phyloP scores from a whole-genome alignment of 495 filamentous ascomycete genomes.

The Xylaria castorea region DNA sequence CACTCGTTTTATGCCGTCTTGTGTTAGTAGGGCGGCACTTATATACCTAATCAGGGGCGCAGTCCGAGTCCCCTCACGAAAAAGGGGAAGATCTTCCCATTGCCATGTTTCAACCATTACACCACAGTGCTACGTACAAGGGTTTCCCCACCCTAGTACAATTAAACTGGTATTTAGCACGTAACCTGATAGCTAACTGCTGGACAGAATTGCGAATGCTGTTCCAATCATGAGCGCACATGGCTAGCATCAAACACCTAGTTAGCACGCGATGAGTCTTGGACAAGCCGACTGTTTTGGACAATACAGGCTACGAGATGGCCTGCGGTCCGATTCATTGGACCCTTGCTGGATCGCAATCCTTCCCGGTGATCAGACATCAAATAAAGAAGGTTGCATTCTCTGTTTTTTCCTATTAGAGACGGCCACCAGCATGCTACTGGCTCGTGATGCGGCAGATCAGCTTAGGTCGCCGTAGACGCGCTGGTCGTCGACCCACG shows the following conservation, averaged over 20 bases:
- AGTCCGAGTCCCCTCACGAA: conserved; percentile 9
- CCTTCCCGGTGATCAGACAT: conserved; percentile 9
- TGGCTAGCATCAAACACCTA: background rate
- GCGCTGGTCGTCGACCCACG: conserved; percentile 22
- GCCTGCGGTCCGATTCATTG: conserved; percentile 11
- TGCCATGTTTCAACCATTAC: conserved; percentile 1
- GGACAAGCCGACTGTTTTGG: background rate
- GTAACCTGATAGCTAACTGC: background rate
- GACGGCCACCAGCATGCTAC: conserved; percentile 33
- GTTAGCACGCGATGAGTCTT: background rate
- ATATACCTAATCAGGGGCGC: background rate
- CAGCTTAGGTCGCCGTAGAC: conserved; percentile 13
- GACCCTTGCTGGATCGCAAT: conserved; percentile 5
- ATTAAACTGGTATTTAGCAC: background rate
- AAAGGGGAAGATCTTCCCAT: conserved; percentile 5
- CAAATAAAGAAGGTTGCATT: conserved; percentile 37
- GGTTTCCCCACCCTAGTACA: background rate
- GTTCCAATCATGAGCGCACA: background rate
- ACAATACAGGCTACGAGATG: background rate
- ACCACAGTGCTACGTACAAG: background rate
- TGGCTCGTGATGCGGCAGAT: conserved; percentile 30
- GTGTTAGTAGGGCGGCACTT: background rate
- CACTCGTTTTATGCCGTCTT: background rate
- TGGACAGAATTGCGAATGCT: background rate
- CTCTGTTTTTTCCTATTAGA: conserved; percentile 22